Conservation (phyloP, 306 rosid species). For the Vigna mungo region DNA sequence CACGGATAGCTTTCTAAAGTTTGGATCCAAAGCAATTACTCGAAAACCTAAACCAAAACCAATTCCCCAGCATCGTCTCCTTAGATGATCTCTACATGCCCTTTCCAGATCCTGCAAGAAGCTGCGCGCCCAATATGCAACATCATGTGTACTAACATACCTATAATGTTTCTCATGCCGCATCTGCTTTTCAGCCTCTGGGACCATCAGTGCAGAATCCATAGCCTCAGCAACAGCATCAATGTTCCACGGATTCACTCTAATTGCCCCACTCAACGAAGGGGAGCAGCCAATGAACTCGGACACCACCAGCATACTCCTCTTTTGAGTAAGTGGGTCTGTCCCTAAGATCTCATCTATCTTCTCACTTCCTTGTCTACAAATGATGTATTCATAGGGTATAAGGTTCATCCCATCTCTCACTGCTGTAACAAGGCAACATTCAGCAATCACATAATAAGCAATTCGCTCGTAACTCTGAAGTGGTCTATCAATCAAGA, state of each 20-base stretch:
- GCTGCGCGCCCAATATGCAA: constrained; percentile 92
- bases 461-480: constrained; percentile 82
- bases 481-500: constrained; percentile 76
- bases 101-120: constrained; percentile 88
- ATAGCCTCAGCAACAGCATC: constrained; percentile 93
- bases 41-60: constrained; percentile 92
- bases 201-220: constrained; percentile 72
- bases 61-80: constrained; percentile 95
- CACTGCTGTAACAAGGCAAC: constrained; percentile 93
- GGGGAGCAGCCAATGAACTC: constrained; percentile 97
- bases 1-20: constrained; percentile 80
- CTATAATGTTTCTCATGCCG: constrained; percentile 89
- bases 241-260: constrained; percentile 92
- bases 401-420: constrained; percentile 96
- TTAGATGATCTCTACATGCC: constrained; percentile 80
- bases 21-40: constrained; percentile 87
- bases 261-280: constrained; percentile 86
- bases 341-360: constrained; percentile 71
- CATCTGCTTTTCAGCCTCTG: constrained; percentile 80
- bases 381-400: constrained; percentile 82
- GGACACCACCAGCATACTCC: constrained; percentile 84
- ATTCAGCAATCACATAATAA: constrained; percentile 80
- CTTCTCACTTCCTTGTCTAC: constrained; percentile 85
- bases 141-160: constrained; percentile 90
- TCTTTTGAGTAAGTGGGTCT: constrained; percentile 54